Conservation (phyloP, 2,329 filamentous ascomycete genomes). For the Myriangium duriaei region DNA sequence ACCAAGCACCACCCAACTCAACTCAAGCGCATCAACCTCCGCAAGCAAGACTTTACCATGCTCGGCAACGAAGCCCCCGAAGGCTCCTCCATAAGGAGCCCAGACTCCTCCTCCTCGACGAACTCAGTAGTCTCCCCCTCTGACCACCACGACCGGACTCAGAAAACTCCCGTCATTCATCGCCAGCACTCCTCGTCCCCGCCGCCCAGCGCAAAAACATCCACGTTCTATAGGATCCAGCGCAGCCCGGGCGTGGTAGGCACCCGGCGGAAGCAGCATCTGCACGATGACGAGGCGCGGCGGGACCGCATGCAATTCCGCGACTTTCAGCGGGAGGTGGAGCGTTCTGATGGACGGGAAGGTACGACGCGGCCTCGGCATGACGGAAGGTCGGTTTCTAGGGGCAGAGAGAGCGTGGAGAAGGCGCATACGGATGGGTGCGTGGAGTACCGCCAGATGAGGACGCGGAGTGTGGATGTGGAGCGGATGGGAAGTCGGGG, state of each 20-base stretch:
- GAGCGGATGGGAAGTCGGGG: slow-evolving; percentile 5
- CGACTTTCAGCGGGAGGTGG: slow-evolving; percentile 6
- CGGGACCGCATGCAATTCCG: slow-evolving; percentile 4
- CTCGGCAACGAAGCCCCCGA: slow-evolving; percentile 23
- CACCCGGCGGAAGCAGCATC: slow-evolving; percentile 6
- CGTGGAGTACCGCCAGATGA: not conserved
- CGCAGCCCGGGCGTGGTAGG: slow-evolving; percentile 4
- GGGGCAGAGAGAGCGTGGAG: not conserved
- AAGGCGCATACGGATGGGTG: not conserved
- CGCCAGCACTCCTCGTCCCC: not conserved
- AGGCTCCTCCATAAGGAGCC: slow-evolving; percentile 15
- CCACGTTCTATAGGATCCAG: slow-evolving; percentile 6
- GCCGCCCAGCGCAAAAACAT: slow-evolving; percentile 1
- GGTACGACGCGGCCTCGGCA: not conserved
- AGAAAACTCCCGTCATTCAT: not conserved
- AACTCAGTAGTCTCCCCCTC: not conserved
- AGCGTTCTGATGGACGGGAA: slow-evolving; percentile 1
- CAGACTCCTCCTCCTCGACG: not conserved
- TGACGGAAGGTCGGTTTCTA: not conserved
- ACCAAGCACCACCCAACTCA: slow-evolving; percentile 17
- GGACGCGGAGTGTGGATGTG: slow-evolving; percentile 1
- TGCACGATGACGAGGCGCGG: slow-evolving; percentile 6
- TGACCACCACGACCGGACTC: not conserved
- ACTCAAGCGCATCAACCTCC: slow-evolving; percentile 16
- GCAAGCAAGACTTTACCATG: slow-evolving; percentile 22